Evolutionary conservation across 129 eudicot species (phyloP), one percentile per base, ranked within the genome.

Genomic region (Pseudognaphalium luteoalbum): DNA sequence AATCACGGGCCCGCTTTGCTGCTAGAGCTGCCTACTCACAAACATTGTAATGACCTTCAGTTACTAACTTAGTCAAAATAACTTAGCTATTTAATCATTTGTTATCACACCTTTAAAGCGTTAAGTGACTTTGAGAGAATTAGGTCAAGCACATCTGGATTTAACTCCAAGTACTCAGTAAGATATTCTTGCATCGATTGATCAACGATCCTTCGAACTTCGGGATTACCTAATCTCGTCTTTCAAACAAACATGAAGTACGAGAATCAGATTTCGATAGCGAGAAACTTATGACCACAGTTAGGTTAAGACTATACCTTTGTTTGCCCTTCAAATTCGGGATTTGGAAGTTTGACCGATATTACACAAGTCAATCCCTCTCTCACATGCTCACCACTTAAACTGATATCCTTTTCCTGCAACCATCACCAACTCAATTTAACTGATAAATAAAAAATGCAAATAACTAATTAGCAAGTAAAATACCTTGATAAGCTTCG

Each of bases 261-360:
- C 11, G 66, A 81, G n/a, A 30, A 80, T 65, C 21, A 74, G 30
- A 71, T 60, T 52, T 47, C 57, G 57, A 63, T 35, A 8, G 51
- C 16, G 9, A 19, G 28, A 42, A 44, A 29, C 58, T 15, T 66
- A 66, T 12, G 57, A 68, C 50, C 17, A 41, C 16, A 15, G 1
- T 29, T 30, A 41, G 42, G 35, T 63, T 29, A 70, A 62, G 54
- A 41, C 50, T 35, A 14, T 78, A 95, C 99, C 99, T 95, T 95
- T 66, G 99, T 95, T 82, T 94, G 99, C 71, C 99, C 99, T 89
- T 91, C 99, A 88, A 95, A 95, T 77, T 95, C 99, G 11, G 99
- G 97, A 83, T 95, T 89, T 30, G 97, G 86, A 81, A 95, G 96
- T 86, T 95, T 95, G 74, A 95, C 92, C 3, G 99, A 91, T 66